phyloP scores from a whole-genome alignment of 2,329 filamentous ascomycete species.

The Ceratocystis harringtonii region DNA sequence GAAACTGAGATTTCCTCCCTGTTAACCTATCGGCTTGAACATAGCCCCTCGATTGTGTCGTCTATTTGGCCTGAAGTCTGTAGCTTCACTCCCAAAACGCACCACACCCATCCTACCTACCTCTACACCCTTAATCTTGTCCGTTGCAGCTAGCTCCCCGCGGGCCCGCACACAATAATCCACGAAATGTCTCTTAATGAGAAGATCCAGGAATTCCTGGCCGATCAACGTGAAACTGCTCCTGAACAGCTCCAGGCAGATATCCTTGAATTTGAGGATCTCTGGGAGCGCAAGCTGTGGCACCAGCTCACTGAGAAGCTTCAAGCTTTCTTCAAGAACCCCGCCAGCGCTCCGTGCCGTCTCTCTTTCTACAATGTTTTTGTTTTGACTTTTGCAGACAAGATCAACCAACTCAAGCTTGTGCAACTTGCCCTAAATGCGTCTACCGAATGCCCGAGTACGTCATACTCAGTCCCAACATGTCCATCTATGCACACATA shows the following conservation, averaged over 20 bases:
- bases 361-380: slow-evolving; percentile 88
- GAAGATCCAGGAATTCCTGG: slow-evolving; percentile 80
- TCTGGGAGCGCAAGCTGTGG: slow-evolving; percentile 98
- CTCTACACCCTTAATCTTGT: not conserved
- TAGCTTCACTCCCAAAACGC: not conserved
- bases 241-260: slow-evolving; percentile 76
- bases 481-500: not conserved
- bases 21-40: not conserved
- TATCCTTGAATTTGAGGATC: slow-evolving; percentile 86
- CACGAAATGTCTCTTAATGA: slow-evolving; percentile 36
- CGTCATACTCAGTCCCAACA: slow-evolving; percentile 15
- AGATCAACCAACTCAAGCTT: slow-evolving; percentile 97
- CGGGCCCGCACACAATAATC: not conserved
- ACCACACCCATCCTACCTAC: not conserved
- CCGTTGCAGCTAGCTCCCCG: not conserved
- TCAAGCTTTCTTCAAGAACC: slow-evolving; percentile 71
- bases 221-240: slow-evolving; percentile 74
- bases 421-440: slow-evolving; percentile 81
- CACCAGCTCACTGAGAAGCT: slow-evolving; percentile 90
- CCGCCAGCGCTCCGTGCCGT: slow-evolving; percentile 68
- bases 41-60: not conserved
- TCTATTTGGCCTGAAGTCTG: not conserved
- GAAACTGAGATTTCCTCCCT: not conserved
- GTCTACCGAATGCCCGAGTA: slow-evolving; percentile 69
- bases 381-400: slow-evolving; percentile 89